These are phyloP conservation scores for Chaetoceros muelleri DNA, from an alignment of 108 stramenopile species.

Conservation along the genomic window DNA sequence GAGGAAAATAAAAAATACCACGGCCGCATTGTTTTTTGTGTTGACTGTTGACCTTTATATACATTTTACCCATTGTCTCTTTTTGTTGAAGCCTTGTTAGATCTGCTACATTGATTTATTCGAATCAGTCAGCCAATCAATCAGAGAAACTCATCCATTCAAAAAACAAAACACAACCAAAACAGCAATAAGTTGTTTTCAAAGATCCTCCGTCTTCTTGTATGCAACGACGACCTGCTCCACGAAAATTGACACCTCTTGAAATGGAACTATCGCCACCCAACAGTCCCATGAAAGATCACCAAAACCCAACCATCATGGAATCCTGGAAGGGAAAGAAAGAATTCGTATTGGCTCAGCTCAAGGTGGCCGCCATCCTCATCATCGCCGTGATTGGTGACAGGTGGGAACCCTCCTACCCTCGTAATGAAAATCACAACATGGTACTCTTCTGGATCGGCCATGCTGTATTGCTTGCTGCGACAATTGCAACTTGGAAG, in stretches of 20 bases:
- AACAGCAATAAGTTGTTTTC: too few relatives aligned
- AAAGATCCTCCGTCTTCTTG: too few relatives aligned
- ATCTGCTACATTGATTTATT: too few relatives aligned
- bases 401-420: constrained; percentile 39
- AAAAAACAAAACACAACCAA: neutral
- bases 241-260: neutral
- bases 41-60: too few relatives aligned
- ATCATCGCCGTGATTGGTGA: constrained; percentile 37
- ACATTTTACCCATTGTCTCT: too few relatives aligned
- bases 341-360: constrained; percentile 36
- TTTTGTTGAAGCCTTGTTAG: too few relatives aligned
- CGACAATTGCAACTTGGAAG: constrained; percentile 22
- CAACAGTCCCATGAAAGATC: neutral
- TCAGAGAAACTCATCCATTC: too few relatives aligned
- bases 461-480: constrained; percentile 27
- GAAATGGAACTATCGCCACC: neutral
- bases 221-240: neutral
- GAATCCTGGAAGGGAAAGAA: constrained; percentile 12
- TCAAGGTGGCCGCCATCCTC: constrained; percentile 36
- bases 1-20: neutral
- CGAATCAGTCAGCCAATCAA: too few relatives aligned
- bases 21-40: neutral
- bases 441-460: constrained; percentile 53
- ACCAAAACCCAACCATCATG: neutral
- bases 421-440: constrained; percentile 54